A percentile compares a stretch with the other conserved stretches of the same genome.
Conservation (phyloP, 192 early-diverging fungal species). For the Entophlyctis luteolus region DNA sequence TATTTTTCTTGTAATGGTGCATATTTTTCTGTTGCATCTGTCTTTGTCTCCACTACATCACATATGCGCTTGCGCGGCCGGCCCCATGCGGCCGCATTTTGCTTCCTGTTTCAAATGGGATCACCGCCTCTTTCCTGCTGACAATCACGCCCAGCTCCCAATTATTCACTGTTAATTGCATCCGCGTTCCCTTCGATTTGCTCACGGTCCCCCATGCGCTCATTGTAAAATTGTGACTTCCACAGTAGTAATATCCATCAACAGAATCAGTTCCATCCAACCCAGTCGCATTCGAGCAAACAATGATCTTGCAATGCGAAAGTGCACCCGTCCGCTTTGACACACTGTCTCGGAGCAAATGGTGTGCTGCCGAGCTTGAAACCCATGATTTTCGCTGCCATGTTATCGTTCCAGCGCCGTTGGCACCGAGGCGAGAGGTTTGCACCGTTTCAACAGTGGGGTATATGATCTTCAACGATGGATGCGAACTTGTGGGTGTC, state of each 20-base stretch:
- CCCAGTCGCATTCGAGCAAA: background rate
- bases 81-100: background rate
- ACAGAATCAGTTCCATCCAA: background rate
- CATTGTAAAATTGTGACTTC: slow-evolving; percentile 25
- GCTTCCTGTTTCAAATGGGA: background rate
- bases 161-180: slow-evolving; percentile 3
- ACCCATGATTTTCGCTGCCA: slow-evolving; percentile 13
- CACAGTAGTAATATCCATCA: slow-evolving; percentile 1
- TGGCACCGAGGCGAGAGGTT: slow-evolving; percentile 4
- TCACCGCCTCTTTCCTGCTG: background rate
- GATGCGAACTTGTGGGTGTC: background rate
- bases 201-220: slow-evolving; percentile 9
- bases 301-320: slow-evolving; percentile 28
- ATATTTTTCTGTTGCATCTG: too few relatives aligned
- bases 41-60: background rate
- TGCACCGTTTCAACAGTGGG: slow-evolving; percentile 25
- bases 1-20: too few relatives aligned
- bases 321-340: slow-evolving; percentile 18
- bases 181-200: background rate
- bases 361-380: background rate
- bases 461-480: slow-evolving; percentile 23
- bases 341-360: slow-evolving; percentile 16
- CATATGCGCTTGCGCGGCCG: background rate
- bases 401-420: slow-evolving; percentile 29
- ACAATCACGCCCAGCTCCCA: slow-evolving; percentile 19